Evolutionary conservation across 768 basidiomycete genomes (phyloP).

Genomic region (Boletus vermiculosoides): DNA sequence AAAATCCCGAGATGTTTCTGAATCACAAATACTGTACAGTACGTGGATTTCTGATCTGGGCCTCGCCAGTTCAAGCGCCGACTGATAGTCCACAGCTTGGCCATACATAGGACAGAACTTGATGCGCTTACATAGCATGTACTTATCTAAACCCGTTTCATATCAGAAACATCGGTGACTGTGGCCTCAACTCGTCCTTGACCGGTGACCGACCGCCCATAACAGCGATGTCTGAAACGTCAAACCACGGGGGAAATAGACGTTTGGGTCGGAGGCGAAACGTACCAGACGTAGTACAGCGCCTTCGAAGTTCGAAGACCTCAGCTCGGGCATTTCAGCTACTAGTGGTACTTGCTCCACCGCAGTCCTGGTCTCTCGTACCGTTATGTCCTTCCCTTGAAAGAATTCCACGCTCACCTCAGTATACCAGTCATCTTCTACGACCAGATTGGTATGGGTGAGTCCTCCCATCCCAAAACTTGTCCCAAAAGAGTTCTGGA

Average conservation of each 20-base stretch:
- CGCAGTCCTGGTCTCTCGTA: constrained; percentile 43
- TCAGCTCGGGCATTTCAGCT: too few species aligned
- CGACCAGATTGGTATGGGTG: constrained; percentile 48
- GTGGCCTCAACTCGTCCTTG: too few species aligned
- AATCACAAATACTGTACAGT: too few species aligned
- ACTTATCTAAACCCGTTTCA: too few species aligned
- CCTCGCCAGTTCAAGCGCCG: too few species aligned
- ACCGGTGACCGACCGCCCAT: neutral
- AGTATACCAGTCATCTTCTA: constrained; percentile 46
- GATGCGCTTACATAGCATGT: neutral
- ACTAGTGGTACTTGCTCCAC: too few species aligned
- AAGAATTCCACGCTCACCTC: constrained; percentile 30
- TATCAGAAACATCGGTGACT: too few species aligned
- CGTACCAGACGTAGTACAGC: constrained; percentile 43
- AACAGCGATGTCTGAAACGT: constrained; percentile 17
- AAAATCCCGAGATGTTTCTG: neutral
- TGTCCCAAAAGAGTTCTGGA: constrained; percentile 32
- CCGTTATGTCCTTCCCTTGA: constrained; percentile 39
- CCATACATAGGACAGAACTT: neutral
- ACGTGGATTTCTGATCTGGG: too few species aligned
- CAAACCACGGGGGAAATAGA: constrained; percentile 22
- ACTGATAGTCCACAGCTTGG: neutral
- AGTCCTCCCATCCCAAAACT: constrained; percentile 40
- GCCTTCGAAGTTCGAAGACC: too few species aligned
- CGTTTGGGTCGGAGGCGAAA: constrained; percentile 17